phyloP scores from a whole-genome alignment of 257 asterid genomes.

The Echites panduratus region DNA sequence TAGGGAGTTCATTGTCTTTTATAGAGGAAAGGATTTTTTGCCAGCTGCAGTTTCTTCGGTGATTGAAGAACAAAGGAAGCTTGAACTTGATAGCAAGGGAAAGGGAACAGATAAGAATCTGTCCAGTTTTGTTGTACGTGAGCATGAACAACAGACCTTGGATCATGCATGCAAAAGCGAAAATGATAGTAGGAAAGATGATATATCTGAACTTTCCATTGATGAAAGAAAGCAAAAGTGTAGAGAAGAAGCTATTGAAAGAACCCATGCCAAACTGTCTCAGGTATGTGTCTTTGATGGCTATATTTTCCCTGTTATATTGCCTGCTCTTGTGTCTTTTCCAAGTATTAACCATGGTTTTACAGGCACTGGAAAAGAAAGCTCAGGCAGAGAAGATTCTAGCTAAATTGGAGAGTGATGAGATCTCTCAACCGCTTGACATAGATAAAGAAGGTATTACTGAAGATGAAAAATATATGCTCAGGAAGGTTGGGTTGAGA shows the following conservation, averaged over 20 bases:
- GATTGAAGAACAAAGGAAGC: constrained; percentile 67
- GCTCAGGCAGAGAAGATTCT: constrained; percentile 73
- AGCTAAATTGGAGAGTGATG: constrained; percentile 53
- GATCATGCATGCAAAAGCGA: constrained; percentile 35
- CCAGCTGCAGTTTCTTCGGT: constrained; percentile 93
- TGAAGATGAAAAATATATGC: constrained; percentile 95
- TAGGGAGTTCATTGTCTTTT: constrained; percentile 77
- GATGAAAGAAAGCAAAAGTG: constrained; percentile 36
- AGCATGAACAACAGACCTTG: constrained; percentile 13
- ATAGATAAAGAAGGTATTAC: constrained; percentile 90
- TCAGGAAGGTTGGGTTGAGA: constrained; percentile 86
- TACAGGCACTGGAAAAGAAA: constrained; percentile 77
- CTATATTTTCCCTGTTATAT: constrained; percentile 14
- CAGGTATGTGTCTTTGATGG: constrained; percentile 44
- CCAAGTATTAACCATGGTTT: constrained; percentile 22
- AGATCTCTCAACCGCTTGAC: constrained; percentile 49
- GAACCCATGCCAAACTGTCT: constrained; percentile 52
- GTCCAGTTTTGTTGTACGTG: constrained; percentile 19
- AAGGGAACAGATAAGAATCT: constrained; percentile 20
- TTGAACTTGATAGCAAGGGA: constrained; percentile 29
- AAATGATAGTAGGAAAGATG: constrained; percentile 22
- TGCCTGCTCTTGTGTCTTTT: constrained; percentile 14
- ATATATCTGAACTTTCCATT: constrained; percentile 20
- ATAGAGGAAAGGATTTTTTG: constrained; percentile 95
- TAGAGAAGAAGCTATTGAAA: constrained; percentile 42